phyloP scores from a whole-genome alignment of 2,329 filamentous ascomycete genomes.

The Colletotrichum lindemuthianum region DNA sequence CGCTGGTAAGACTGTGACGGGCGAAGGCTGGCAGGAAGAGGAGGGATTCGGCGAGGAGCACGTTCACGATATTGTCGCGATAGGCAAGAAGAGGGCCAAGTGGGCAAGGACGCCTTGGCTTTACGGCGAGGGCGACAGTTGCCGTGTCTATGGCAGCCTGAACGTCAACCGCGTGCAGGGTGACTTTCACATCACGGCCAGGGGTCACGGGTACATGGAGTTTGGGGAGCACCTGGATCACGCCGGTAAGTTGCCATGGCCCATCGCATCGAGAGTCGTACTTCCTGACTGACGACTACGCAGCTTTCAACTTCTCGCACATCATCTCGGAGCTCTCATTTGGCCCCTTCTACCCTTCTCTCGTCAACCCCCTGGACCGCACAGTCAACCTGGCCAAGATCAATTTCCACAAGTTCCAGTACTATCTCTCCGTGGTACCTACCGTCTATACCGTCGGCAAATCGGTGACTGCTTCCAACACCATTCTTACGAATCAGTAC shows the following conservation, averaged over 20 bases:
- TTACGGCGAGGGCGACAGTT: slow-evolving; percentile 73
- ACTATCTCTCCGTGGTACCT: slow-evolving; percentile 94
- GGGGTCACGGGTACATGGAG: slow-evolving; percentile 94
- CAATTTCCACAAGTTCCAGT: slow-evolving; percentile 97
- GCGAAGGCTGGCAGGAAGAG: slow-evolving; percentile 71
- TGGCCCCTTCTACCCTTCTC: slow-evolving; percentile 93
- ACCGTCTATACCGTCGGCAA: slow-evolving; percentile 83
- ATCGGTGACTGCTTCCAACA: slow-evolving; percentile 55
- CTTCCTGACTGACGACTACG: not conserved
- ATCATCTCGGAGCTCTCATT: slow-evolving; percentile 96
- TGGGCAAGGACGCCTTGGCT: slow-evolving; percentile 81
- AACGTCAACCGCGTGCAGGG: slow-evolving; percentile 97
- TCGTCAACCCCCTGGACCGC: slow-evolving; percentile 93
- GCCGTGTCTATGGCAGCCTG: slow-evolving; percentile 88
- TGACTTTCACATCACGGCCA: slow-evolving; percentile 96
- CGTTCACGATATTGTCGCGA: slow-evolving; percentile 88
- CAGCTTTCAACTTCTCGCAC: slow-evolving; percentile 97
- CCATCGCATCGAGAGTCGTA: not conserved
- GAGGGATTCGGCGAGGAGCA: slow-evolving; percentile 83
- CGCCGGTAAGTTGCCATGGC: slow-evolving; percentile 64
- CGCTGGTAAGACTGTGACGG: slow-evolving; percentile 64
- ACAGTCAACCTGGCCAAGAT: slow-evolving; percentile 79
- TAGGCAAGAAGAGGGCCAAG: slow-evolving; percentile 70
- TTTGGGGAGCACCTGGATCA: slow-evolving; percentile 85
- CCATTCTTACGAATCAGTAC: slow-evolving; percentile 95